Evolutionary conservation across 1,284 basidiomycete genomes (phyloP), one percentile per base, ranked within the genome.

Genomic region (Cerrena zonata): DNA sequence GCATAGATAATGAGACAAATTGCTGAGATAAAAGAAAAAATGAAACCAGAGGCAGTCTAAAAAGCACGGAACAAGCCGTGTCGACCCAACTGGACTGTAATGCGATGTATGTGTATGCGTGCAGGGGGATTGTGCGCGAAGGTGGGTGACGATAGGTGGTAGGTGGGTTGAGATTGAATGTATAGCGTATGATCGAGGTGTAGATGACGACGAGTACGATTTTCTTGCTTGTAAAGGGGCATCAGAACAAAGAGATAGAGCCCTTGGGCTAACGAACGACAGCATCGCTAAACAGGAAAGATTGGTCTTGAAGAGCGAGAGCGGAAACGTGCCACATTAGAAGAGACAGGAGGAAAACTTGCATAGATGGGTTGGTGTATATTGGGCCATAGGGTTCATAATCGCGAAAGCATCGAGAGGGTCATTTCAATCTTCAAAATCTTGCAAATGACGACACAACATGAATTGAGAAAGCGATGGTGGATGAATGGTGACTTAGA

Each of bases 401-500:
- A 7, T 34, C 15, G 30, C 30, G 30, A 34, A 15, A 7, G 30
- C 30, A 15, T n/a, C 30, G 30, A 34, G 7, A 34, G 30, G 7
- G 30, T 34, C 30, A 15, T 34, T 34, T 34, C 30, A 34, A 34
- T n/a, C n/a, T n/a, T n/a, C n/a, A n/a, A n/a, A n/a, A 34, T 34
- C 30, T 34, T 34, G 30, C 30, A 15, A 34, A n/a, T n/a, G 39
- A 18, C 21, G 39, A 7, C 21, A 22, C 7, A 41, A 10, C 39
- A 18, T 41, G 7, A 41, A 10, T 22, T n/a, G 45, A 47, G 45
- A 23, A 7, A n/a, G n/a, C n/a, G n/a, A n/a, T n/a, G n/a, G n/a
- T n/a, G n/a, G 37, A 19, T 26, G 38, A 23, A 24, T 3, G 18
- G 5, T 23, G n/a, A n/a, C 50, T 57, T 43, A 64, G 39, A 58